Base-by-base conservation (phyloP, 441 rosid species). In the Eruca vesicaria region DNA sequence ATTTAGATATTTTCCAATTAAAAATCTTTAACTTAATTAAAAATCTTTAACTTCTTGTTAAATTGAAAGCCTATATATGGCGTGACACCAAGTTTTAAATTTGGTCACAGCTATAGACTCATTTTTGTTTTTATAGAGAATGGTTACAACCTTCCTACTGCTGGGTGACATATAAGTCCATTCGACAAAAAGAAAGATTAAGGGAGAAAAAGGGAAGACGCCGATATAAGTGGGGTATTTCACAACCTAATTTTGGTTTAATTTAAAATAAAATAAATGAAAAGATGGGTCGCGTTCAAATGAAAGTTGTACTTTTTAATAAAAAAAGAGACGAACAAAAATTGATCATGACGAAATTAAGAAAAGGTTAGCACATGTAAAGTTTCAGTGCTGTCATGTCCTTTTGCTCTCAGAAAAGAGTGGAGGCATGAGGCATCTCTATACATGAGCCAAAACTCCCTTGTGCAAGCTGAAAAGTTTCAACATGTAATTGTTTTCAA, bases 321-420 rank as follows among this genome's bases (percentile, higher is more conserved):
- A 15, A 7, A 32, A n/a, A 36, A 2, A 50, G 6, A 2, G 55
- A 48, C 16, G 10, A 16, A 15, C 2, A 64, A 63, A 63, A 0
- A 60, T 20, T 20, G 50, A 57, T 66, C 16, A 57, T 66, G 20
- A 41, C 1, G 9, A 73, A 29, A 38, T 0, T 4, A 21, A 52
- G 36, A 57, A 57, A 66, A 33, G 36, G 35, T 74, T 45, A 66
- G 72, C 78, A 66, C 28, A 45, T 58, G 78, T 66, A 21, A n/a
- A n/a, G 7, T 26, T 12, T 26, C 45, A 64, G 15, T 35, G 41
- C 20, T 26, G 70, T 36, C 43, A 72, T 62, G 61, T 52, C 53
- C 11, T 62, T 31, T 48, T 70, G 20, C 3, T 50, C 35, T 19
- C 14, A 61, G 61, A 16, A 6, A n/a, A 15, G 15, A 28, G 43